A percentile compares a stretch with the other conserved stretches of the same genome.
Evolutionary conservation across 345 rosid species (phyloP).

Genomic region (Kernera saxatilis): DNA sequence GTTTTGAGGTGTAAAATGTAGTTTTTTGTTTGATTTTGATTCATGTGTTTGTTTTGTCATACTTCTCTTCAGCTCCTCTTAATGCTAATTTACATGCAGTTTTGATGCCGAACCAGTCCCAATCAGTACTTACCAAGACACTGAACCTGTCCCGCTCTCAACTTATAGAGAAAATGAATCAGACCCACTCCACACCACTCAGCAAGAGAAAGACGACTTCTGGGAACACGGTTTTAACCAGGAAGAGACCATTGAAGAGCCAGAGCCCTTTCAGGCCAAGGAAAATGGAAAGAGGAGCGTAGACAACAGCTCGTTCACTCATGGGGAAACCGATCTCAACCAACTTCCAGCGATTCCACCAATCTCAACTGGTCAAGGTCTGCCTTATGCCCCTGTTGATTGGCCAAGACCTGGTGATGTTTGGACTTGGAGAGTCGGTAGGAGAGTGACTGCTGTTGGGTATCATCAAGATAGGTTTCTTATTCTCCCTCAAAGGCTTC

Average conservation of each 20-base stretch:
- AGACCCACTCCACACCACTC: constrained; percentile 11
- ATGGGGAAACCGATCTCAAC: constrained; percentile 26
- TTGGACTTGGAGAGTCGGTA: constrained; percentile 75
- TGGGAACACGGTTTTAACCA: constrained; percentile 31
- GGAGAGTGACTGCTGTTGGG: constrained; percentile 48
- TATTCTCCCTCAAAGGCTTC: constrained; percentile 52
- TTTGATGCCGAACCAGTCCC: constrained; percentile 22
- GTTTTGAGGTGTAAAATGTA: neutral
- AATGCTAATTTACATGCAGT: constrained; percentile 10
- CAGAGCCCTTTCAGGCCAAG: neutral
- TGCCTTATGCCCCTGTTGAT: constrained; percentile 31
- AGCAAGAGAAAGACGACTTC: constrained; percentile 31
- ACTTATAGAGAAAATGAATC: constrained; percentile 13
- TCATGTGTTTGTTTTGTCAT: neutral
- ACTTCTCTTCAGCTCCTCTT: neutral
- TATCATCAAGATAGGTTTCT: constrained; percentile 58
- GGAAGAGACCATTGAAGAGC: constrained; percentile 8
- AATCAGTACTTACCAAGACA: constrained; percentile 15
- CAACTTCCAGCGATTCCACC: constrained; percentile 28
- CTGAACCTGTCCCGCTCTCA: constrained; percentile 23
- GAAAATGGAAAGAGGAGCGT: constrained; percentile 30
- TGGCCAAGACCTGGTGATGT: constrained; percentile 34
- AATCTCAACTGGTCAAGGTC: constrained; percentile 26
- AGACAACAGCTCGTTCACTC: constrained; percentile 22
- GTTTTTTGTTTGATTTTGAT: neutral